Evolutionary conservation across 2,329 filamentous ascomycete species (phyloP).

Genomic region (Alternaria angustiovoidea): DNA sequence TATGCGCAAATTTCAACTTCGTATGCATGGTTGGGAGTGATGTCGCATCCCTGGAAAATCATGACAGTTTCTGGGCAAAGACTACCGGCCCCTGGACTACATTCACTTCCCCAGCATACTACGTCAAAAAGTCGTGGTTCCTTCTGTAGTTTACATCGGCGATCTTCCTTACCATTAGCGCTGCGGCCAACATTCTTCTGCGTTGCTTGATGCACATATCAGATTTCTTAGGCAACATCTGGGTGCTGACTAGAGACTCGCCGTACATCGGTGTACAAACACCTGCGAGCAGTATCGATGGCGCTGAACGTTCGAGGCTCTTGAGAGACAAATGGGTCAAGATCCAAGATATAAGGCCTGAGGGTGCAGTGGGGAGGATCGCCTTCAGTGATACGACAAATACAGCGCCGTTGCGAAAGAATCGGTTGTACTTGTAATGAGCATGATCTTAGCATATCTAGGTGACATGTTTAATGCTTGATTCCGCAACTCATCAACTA

Average conservation of each 20-base stretch:
- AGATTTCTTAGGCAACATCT: constrained; percentile 20
- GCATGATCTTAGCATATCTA: not conserved
- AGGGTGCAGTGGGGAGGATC: constrained; percentile 20
- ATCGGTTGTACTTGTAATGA: not conserved
- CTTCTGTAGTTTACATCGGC: not conserved
- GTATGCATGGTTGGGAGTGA: not conserved
- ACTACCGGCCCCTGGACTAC: not conserved
- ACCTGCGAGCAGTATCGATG: constrained; percentile 11
- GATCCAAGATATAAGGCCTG: constrained; percentile 25
- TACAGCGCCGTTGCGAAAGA: not conserved
- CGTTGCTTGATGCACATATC: constrained; percentile 4
- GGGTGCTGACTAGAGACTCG: constrained; percentile 16
- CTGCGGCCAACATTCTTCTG: not conserved
- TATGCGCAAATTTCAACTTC: not conserved
- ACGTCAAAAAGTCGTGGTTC: not conserved
- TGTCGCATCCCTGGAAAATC: not conserved
- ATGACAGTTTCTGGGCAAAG: not conserved
- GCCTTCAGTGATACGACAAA: constrained; percentile 10
- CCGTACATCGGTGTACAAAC: constrained; percentile 13
- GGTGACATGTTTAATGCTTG: too few species aligned
- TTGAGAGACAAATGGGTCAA: constrained; percentile 20
- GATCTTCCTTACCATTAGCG: not conserved
- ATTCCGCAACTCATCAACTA: too few species aligned
- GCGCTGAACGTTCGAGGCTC: constrained; percentile 11
- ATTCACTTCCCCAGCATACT: not conserved